phyloP scores from a whole-genome alignment of 2,329 filamentous ascomycete genomes.

The Colletotrichum horii region DNA sequence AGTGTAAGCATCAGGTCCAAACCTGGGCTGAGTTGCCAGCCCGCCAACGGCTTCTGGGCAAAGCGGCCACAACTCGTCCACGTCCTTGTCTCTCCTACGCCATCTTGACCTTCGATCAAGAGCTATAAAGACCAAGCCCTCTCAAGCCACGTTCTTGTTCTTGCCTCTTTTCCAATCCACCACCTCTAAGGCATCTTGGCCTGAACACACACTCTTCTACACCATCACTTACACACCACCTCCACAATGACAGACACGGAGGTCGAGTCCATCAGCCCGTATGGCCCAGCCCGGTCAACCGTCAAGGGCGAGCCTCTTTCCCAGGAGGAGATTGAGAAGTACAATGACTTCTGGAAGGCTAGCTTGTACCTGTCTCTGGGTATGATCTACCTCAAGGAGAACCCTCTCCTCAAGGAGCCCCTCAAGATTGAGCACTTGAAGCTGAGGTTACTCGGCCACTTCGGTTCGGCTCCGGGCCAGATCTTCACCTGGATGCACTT shows the following conservation, averaged over 20 bases:
- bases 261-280: slow-evolving; percentile 65
- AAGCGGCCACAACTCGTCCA: not conserved
- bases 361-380: slow-evolving; percentile 77
- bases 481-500: slow-evolving; percentile 84
- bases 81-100: not conserved
- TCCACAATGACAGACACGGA: slow-evolving; percentile 32
- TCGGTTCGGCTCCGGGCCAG: slow-evolving; percentile 81
- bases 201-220: not conserved
- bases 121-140: slow-evolving; percentile 6
- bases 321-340: slow-evolving; percentile 69
- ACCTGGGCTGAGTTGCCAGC: not conserved
- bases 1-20: not conserved
- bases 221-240: not conserved
- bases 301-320: slow-evolving; percentile 66
- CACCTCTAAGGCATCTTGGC: slow-evolving; percentile 30
- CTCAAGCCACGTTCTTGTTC: not conserved
- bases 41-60: not conserved
- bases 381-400: slow-evolving; percentile 81
- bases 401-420: slow-evolving; percentile 74
- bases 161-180: not conserved
- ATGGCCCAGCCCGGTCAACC: slow-evolving; percentile 69
- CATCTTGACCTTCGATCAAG: not conserved
- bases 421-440: slow-evolving; percentile 76
- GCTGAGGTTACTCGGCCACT: slow-evolving; percentile 75
- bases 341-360: slow-evolving; percentile 76